A percentile compares a stretch with the other conserved stretches of the same genome.
Evolutionary conservation across 441 rosid genomes (phyloP).

Genomic region (Croton setiger): DNA sequence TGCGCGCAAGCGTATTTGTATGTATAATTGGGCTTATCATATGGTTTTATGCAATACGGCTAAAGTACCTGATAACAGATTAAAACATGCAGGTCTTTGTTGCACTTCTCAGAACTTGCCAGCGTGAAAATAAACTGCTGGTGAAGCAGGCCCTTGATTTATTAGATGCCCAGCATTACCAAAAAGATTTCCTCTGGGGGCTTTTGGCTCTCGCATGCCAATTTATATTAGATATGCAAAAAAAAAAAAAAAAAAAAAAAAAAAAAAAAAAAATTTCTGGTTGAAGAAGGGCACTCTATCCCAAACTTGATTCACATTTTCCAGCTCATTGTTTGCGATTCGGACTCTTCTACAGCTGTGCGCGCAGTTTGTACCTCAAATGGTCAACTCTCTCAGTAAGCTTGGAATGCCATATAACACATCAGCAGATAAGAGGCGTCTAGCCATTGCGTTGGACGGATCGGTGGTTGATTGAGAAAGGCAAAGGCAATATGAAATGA

Average conservation of each 20-base stretch:
- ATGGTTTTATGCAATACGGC: conserved; percentile 3
- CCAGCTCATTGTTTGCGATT: conserved; percentile 94
- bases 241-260: too few relatives aligned
- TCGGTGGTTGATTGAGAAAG: conserved; percentile 99
- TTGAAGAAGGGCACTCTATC: conserved; percentile 97
- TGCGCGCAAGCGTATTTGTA: background rate
- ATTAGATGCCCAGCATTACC: conserved; percentile 98
- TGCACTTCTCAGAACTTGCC: conserved; percentile 98
- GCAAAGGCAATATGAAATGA: conserved; percentile 86
- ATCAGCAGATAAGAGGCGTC: conserved; percentile 91
- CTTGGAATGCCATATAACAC: conserved; percentile 95
- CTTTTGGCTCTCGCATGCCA: conserved; percentile 98
- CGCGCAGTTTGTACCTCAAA: conserved; percentile 99
- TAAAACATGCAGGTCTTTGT: conserved; percentile 82
- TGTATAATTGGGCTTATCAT: background rate
- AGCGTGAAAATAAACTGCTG: conserved; percentile 92
- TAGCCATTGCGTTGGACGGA: conserved; percentile 99
- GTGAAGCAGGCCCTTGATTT: conserved; percentile 99
- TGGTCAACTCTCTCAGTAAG: conserved; percentile 99
- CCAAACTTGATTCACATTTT: conserved; percentile 98
- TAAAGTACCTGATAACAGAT: conserved; percentile 16
- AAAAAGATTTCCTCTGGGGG: conserved; percentile 88
- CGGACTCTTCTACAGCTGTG: conserved; percentile 97
- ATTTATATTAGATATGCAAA: conserved; percentile 98
- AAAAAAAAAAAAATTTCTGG: too few relatives aligned